These are phyloP conservation scores for Cutaneotrichosporon sp. DNA, from an alignment of 1,284 basidiomycete species.

Conservation along the genomic window DNA sequence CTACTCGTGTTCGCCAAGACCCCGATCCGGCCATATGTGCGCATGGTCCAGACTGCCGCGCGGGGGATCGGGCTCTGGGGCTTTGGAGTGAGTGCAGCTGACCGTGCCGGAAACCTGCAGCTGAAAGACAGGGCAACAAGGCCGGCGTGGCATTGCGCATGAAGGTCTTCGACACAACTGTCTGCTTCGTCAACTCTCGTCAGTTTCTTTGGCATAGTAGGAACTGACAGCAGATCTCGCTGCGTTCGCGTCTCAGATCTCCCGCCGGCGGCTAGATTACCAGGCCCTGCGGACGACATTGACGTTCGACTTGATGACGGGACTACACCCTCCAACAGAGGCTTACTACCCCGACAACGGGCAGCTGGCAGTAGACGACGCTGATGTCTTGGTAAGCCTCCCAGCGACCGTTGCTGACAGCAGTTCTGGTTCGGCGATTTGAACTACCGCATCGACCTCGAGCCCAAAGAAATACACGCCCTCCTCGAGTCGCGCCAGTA, in stretches of 20 bases:
- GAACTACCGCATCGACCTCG: constrained; percentile 45
- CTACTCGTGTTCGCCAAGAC: constrained; percentile 58
- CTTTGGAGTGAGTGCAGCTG: constrained; percentile 37
- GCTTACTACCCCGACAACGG: constrained; percentile 35
- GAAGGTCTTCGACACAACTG: constrained; percentile 48
- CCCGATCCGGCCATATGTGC: constrained; percentile 41
- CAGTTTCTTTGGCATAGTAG: constrained; percentile 46
- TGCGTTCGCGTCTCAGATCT: constrained; percentile 59
- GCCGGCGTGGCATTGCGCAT: constrained; percentile 52
- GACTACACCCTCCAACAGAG: constrained; percentile 36
- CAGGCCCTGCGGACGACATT: constrained; percentile 30
- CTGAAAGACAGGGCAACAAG: constrained; percentile 46
- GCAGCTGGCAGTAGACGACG: constrained; percentile 33
- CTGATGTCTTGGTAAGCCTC: constrained; percentile 35
- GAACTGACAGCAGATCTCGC: constrained; percentile 54
- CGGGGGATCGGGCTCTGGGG: constrained; percentile 46
- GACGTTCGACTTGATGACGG: constrained; percentile 31
- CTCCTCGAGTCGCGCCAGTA: constrained; percentile 37
- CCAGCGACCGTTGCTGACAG: constrained; percentile 4
- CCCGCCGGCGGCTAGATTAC: constrained; percentile 48
- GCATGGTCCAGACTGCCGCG: constrained; percentile 35
- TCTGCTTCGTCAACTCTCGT: constrained; percentile 61
- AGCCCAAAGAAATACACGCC: constrained; percentile 33
- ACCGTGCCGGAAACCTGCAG: constrained; percentile 20
- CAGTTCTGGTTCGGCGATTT: constrained; percentile 51